Evolutionary conservation across 192 early-diverging fungal species (phyloP).

Genomic region (Geranomyces variabilis): DNA sequence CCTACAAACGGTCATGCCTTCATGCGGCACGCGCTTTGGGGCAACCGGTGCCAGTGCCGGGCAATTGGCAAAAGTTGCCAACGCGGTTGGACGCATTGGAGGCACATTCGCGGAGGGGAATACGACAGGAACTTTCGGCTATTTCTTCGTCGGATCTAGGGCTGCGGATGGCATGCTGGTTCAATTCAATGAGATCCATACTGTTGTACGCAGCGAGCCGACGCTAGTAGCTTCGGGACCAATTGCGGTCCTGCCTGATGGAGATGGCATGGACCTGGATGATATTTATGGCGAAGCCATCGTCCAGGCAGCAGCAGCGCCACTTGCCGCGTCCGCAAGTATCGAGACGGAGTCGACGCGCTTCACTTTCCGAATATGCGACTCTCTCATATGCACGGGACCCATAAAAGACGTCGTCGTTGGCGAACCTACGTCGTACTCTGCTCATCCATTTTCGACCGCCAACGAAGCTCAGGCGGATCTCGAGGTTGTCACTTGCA

Average conservation of each 20-base stretch:
- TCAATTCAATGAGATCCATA: conserved; percentile 52
- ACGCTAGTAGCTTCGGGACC: not conserved
- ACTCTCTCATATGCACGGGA: conserved; percentile 77
- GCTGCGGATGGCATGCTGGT: conserved; percentile 73
- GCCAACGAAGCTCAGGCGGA: conserved; percentile 29
- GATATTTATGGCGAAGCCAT: conserved; percentile 19
- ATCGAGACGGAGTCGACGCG: conserved; percentile 17
- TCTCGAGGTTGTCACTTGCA: conserved; percentile 65
- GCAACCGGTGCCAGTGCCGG: conserved; percentile 14
- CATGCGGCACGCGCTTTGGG: conserved; percentile 18
- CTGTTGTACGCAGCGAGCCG: not conserved
- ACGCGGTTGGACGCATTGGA: conserved; percentile 15
- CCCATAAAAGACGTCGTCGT: conserved; percentile 76
- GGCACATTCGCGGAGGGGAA: conserved; percentile 20
- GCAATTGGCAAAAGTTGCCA: conserved; percentile 15
- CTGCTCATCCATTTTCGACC: conserved; percentile 30
- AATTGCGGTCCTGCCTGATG: not conserved
- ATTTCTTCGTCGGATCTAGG: conserved; percentile 74
- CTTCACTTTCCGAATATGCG: conserved; percentile 72
- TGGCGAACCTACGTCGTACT: conserved; percentile 58
- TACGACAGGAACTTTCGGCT: conserved; percentile 35
- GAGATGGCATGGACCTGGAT: conserved; percentile 4
- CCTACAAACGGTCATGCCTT: conserved; percentile 26
- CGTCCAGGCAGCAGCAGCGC: not conserved
- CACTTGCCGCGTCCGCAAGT: not conserved